Base-by-base conservation (phyloP, 768 basidiomycete species). In the Serendipita sp. region DNA sequence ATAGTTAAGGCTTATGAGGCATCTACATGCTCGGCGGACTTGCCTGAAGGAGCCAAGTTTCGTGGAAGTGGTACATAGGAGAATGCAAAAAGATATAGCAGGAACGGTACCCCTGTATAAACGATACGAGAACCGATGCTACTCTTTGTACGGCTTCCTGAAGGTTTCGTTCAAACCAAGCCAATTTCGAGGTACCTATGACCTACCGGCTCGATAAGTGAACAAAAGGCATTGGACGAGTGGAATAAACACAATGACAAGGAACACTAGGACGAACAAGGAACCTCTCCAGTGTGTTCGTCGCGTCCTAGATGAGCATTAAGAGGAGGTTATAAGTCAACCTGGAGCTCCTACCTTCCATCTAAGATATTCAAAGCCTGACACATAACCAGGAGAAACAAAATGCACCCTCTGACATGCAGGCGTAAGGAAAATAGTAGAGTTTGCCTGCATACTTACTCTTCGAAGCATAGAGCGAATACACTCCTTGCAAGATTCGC, bases 381-480 rank as follows among this genome's bases (percentile, higher is more conserved):
- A n/a, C 81, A 78, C 73, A 91, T 80, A 3, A 91, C 75, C 64
- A 91, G 75, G 11, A 82, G 66, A 69, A 91, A 91, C 65, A 91
- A 74, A 68, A 81, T 80, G 66, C 83, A 85, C 62, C 84, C 82
- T 60, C 55, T 60, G 34, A 8, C 3, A 60, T 4, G 34, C 10
- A 3, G 13, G 5, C 34, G 48, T 50, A 8, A 50, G 48, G 2
- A 6, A 18, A 8, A 18, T n/a, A 8, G 18, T n/a, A 8, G 29
- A 11, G 55, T 27, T 1, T 1, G 27, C 8, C 31, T 60, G 16
- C 3, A 3, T 23, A 60, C 55, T 11, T 34, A 60, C 73, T 91
- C 90, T 1, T 85, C 80, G 71, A 91, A 88, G 68, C 83, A 85
- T 36, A 82, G 73, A 0, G 87, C 80, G 68, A 92, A 91, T 4